Evolutionary conservation across 805 yeast species (phyloP), one percentile per base, ranked within the genome.

Genomic region (Yamadazyma laniorum): DNA sequence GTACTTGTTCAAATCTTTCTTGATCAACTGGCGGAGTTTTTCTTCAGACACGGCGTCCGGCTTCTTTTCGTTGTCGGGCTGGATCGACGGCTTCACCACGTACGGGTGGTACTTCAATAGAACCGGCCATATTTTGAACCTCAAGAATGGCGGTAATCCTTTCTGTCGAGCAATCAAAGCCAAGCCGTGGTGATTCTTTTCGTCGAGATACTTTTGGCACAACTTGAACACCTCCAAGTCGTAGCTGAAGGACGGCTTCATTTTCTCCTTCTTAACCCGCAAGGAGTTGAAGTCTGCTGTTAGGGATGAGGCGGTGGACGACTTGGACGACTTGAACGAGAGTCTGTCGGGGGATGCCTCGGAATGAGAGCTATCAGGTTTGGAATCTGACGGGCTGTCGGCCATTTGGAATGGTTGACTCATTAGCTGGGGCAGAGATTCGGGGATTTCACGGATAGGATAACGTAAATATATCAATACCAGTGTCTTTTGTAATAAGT

Each of bases 91-190:
- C 34, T 79, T 70, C 22, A 77, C 61, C 11, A 87, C 95, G 65
- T 81, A 85, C 1, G 97, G 96, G 58, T 90, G 97, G 51, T 79
- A 79, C 48, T 80, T 80, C 40, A 90, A 60, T 35, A 90, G 59
- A 3, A 86, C 62, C 1, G 96, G 96, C 97, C 97, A 90, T 6
- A 86, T 84, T 40, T 74, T 68, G 48, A 78, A 79, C 43, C 98
- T 72, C 37, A 88, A 66, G 40, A 79, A 74, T 1, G 95, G 91
- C 1, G 97, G 97, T 18, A 89, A 69, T 3, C 98, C 97, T 40
- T 79, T 68, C 48, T 82, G 89, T 45, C 96, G 72, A 4, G 95
- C 91, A 5, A 90, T 60, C 47, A 79, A 67, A 1, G 97, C 95
- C 32, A 90, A 61, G 0, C 89, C 86, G 33, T 81, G 79, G 40